These are phyloP conservation scores for Debaryomyces robertsiae DNA, from an alignment of 1,139 yeast species.

Conservation along the genomic window DNA sequence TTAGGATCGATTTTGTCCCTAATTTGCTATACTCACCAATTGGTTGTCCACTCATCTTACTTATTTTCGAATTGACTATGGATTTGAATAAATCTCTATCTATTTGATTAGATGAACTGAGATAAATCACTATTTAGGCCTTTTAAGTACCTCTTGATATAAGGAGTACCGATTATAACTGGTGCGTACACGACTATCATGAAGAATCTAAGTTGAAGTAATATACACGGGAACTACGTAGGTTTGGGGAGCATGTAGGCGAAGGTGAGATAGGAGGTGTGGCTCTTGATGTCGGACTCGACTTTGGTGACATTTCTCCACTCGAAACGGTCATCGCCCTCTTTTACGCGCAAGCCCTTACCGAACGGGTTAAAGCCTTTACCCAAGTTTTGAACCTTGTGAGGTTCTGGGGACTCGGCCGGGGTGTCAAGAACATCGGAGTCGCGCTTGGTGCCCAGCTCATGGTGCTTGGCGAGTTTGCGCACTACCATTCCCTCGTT, in stretches of 20 bases:
- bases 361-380: slow-evolving; percentile 91
- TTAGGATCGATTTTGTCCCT: no score
- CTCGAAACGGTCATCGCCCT: slow-evolving; percentile 76
- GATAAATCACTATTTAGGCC: not conserved
- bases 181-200: slow-evolving; percentile 14
- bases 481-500: slow-evolving; percentile 68
- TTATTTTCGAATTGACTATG: slow-evolving; percentile 4
- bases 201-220: slow-evolving; percentile 1
- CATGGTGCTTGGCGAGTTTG: slow-evolving; percentile 37
- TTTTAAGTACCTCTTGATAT: slow-evolving; percentile 5
- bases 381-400: slow-evolving; percentile 36
- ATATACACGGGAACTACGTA: slow-evolving; percentile 8
- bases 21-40: slow-evolving; percentile 53
- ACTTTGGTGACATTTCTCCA: slow-evolving; percentile 86
- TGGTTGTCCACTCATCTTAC: slow-evolving; percentile 48
- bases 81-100: slow-evolving; percentile 1
- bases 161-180: slow-evolving; percentile 4
- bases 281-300: slow-evolving; percentile 87
- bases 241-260: slow-evolving; percentile 52
- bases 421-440: slow-evolving; percentile 16
- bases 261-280: slow-evolving; percentile 92
- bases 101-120: slow-evolving; percentile 3
- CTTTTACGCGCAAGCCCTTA: slow-evolving; percentile 73
- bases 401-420: slow-evolving; percentile 15
- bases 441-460: slow-evolving; percentile 23